Evolutionary conservation across 1,284 basidiomycete genomes (phyloP).

Genomic region (Apiotrichum domesticum): DNA sequence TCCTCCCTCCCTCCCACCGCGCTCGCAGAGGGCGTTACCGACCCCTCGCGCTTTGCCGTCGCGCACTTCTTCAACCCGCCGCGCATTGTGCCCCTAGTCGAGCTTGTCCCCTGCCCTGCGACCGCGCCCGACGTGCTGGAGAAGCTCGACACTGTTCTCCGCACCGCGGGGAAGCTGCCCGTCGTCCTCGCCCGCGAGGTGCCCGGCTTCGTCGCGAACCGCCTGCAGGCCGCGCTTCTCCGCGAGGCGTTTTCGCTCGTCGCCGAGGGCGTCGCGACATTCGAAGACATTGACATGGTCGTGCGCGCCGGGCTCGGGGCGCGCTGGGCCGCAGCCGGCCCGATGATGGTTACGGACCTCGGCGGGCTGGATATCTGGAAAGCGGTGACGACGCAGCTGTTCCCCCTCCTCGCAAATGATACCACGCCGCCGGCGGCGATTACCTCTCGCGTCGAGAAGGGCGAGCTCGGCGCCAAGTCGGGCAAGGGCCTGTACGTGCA

Average conservation of each 20-base stretch:
- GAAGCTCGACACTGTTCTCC: slow-evolving; percentile 1
- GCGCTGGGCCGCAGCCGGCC: slow-evolving; percentile 12
- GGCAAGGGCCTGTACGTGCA: slow-evolving; percentile 10
- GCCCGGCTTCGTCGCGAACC: slow-evolving; percentile 15
- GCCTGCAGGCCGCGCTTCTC: slow-evolving; percentile 12
- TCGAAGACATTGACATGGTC: slow-evolving; percentile 11
- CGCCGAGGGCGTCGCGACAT: slow-evolving; percentile 8
- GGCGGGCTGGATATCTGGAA: slow-evolving; percentile 14
- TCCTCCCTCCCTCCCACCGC: slow-evolving; percentile 3
- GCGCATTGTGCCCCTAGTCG: slow-evolving; percentile 10
- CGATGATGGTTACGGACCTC: slow-evolving; percentile 12
- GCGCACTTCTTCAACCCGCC: slow-evolving; percentile 16
- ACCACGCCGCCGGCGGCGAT: slow-evolving; percentile 4
- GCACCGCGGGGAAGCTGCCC: slow-evolving; percentile 7
- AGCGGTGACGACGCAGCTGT: slow-evolving; percentile 10
- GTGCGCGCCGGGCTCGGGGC: slow-evolving; percentile 8
- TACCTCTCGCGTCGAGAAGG: neutral
- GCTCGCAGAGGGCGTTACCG: neutral
- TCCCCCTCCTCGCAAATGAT: slow-evolving; percentile 4
- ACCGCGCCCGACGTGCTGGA: slow-evolving; percentile 1
- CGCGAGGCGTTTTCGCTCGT: slow-evolving; percentile 11
- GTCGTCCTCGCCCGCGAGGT: slow-evolving; percentile 6
- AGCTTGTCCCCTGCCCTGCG: neutral
- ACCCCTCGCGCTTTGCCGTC: slow-evolving; percentile 8
- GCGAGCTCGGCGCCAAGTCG: slow-evolving; percentile 9